Conservation (phyloP, 148 eudicot species). For the Nepenthes mirabilis region DNA sequence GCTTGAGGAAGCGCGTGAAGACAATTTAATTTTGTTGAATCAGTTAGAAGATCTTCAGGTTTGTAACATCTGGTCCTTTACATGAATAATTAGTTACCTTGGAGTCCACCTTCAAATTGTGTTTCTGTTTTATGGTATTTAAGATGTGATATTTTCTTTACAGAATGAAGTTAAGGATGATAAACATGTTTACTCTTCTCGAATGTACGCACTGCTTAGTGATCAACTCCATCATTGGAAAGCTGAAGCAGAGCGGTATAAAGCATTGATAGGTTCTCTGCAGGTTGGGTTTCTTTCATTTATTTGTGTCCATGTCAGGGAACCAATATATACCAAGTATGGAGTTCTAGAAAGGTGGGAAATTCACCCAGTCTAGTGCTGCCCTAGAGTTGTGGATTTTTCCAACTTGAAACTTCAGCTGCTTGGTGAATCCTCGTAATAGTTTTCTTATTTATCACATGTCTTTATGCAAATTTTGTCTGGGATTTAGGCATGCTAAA, state of each 20-base stretch:
- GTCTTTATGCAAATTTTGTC: too few relatives aligned
- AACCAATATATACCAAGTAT: too few relatives aligned
- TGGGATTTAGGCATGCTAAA: too few relatives aligned
- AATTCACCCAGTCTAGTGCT: too few relatives aligned
- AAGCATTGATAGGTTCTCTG: slow-evolving; percentile 50
- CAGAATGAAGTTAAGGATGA: slow-evolving; percentile 79
- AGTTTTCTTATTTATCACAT: too few relatives aligned
- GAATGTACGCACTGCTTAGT: slow-evolving; percentile 56
- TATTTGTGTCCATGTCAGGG: background rate
- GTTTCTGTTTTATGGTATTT: slow-evolving; percentile 1
- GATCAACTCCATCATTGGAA: slow-evolving; percentile 96
- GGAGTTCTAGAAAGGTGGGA: too few relatives aligned
- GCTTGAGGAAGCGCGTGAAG: slow-evolving; percentile 83
- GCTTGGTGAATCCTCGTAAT: too few relatives aligned
- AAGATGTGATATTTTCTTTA: slow-evolving; percentile 4
- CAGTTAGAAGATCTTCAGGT: slow-evolving; percentile 92
- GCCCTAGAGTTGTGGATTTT: too few relatives aligned
- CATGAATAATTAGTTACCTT: background rate
- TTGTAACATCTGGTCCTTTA: background rate
- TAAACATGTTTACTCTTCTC: slow-evolving; percentile 53
- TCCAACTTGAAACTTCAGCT: too few relatives aligned
- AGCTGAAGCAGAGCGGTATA: slow-evolving; percentile 61
- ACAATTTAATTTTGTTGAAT: slow-evolving; percentile 47
- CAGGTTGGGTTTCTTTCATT: slow-evolving; percentile 41
- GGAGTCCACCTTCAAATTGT: background rate